A percentile compares a stretch with the other conserved stretches of the same genome.
Evolutionary conservation across 2,329 filamentous ascomycete species (phyloP).

Genomic region (Arthrobotrys entomopaga): DNA sequence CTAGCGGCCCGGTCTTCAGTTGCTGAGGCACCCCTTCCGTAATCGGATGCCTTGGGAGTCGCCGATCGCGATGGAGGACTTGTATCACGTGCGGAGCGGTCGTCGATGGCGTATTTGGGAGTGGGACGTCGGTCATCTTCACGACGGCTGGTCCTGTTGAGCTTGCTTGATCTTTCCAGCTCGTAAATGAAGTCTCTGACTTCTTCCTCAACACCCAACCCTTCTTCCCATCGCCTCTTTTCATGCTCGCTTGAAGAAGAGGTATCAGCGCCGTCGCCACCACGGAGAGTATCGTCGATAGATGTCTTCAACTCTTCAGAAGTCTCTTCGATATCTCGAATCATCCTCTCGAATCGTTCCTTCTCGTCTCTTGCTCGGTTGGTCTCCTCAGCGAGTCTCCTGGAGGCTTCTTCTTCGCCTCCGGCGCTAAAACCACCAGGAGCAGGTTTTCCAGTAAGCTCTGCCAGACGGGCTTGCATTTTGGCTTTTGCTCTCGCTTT

Average conservation of each 20-base stretch:
- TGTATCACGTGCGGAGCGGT: conserved; percentile 64
- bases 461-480: conserved; percentile 97
- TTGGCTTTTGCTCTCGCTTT: conserved; percentile 96
- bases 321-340: conserved; percentile 94
- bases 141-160: conserved; percentile 70
- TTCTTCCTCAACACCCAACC: conserved; percentile 92
- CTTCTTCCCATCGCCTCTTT: conserved; percentile 93
- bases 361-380: conserved; percentile 82
- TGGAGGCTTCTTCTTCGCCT: conserved; percentile 75
- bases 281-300: conserved; percentile 87
- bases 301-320: conserved; percentile 86
- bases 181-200: conserved; percentile 98
- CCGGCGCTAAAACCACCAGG: conserved; percentile 66
- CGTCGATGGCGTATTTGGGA: conserved; percentile 60
- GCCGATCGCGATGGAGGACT: conserved; percentile 65
- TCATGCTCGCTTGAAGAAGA: conserved; percentile 65
- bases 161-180: conserved; percentile 83
- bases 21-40: conserved; percentile 75
- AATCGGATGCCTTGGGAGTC: conserved; percentile 73
- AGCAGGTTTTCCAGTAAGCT: conserved; percentile 84
- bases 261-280: conserved; percentile 69
- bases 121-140: conserved; percentile 63
- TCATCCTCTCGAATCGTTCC: conserved; percentile 96
- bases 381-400: conserved; percentile 88
- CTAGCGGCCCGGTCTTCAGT: conserved; percentile 88